Percentiles rank a stretch among this genome's conserved stretches.
phyloP scores from a whole-genome alignment of 202 grass and related monocot genomes.

The Dendrocalamus latiflorus region DNA sequence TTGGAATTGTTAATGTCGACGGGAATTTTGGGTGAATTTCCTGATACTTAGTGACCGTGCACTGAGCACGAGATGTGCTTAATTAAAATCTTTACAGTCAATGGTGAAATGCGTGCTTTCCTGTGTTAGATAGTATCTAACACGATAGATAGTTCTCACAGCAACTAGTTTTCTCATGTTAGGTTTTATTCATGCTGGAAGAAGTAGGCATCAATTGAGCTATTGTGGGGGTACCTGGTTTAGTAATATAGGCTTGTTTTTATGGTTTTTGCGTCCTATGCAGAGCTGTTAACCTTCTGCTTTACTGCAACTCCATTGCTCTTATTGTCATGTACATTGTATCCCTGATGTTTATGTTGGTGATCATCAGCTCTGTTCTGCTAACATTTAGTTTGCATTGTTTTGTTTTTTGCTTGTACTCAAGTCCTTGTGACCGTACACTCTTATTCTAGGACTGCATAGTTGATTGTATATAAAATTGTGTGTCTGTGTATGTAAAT shows the following conservation, averaged over 20 bases:
- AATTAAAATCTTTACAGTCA: background rate
- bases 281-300: background rate
- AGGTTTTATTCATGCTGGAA: background rate
- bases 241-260: background rate
- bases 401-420: background rate
- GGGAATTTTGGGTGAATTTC: background rate
- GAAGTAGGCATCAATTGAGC: background rate
- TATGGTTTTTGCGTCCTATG: background rate
- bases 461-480: background rate
- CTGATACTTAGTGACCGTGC: background rate
- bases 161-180: background rate
- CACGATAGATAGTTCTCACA: background rate
- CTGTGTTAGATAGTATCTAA: background rate
- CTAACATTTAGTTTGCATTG: background rate
- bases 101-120: background rate
- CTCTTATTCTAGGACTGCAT: background rate
- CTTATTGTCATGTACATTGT: background rate
- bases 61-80: background rate
- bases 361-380: background rate
- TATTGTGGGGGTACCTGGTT: background rate
- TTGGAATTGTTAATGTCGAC: background rate
- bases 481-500: background rate
- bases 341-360: background rate
- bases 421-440: background rate
- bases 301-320: background rate